Percentiles rank a stretch among this genome's conserved stretches.
phyloP scores from a whole-genome alignment of 2,329 filamentous ascomycete species.

The Cryphonectria carpinicola region DNA sequence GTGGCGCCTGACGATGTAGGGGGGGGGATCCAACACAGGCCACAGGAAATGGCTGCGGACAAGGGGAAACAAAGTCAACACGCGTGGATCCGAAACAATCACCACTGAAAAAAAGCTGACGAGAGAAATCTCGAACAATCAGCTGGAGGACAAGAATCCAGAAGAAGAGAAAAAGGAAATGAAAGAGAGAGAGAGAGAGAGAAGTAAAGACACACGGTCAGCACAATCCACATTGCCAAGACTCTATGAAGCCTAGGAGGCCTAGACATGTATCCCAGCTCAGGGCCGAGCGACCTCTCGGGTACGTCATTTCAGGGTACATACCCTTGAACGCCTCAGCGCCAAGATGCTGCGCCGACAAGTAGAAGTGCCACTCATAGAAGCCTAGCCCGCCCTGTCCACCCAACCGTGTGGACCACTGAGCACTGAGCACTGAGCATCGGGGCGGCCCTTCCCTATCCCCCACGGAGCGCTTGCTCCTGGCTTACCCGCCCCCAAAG shows the following conservation, averaged over 20 bases:
- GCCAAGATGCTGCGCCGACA: not conserved
- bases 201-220: conserved; percentile 1
- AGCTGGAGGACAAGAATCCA: not conserved
- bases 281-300: not conserved
- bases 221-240: conserved; percentile 6
- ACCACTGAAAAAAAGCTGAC: not conserved
- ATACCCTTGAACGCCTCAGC: not conserved
- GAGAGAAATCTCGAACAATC: not conserved
- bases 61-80: not conserved
- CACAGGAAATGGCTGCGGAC: not conserved
- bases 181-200: not conserved
- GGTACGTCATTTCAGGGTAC: conserved; percentile 3
- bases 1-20: not conserved
- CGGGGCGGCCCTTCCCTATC: not conserved
- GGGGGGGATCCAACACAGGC: not conserved
- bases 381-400: not conserved
- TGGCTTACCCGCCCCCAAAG: not conserved
- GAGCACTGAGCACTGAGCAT: not conserved
- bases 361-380: not conserved
- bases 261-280: not conserved
- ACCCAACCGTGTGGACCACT: not conserved
- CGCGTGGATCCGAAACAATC: not conserved
- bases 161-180: not conserved
- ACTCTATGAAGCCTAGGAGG: not conserved
- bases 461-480: not conserved